A percentile compares a stretch with the other conserved stretches of the same genome.
Evolutionary conservation across 139 green algal species (phyloP).

Genomic region (Haematococcus sp.): DNA sequence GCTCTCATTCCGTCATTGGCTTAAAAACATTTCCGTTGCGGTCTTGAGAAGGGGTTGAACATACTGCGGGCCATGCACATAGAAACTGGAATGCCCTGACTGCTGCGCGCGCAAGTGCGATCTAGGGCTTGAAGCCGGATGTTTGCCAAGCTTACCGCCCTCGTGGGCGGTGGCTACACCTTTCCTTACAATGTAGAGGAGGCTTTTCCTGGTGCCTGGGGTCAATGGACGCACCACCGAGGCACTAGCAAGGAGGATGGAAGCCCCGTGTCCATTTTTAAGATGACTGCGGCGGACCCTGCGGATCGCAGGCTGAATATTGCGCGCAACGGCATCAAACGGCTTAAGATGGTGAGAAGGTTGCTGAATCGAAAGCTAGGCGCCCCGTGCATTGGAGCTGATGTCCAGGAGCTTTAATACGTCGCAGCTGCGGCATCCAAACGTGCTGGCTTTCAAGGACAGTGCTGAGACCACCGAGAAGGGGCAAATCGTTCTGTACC

Average conservation of each 20-base stretch:
- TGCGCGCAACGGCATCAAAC: conserved; percentile 78
- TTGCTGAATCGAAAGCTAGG: neutral
- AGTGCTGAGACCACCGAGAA: conserved; percentile 75
- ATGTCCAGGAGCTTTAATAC: neutral
- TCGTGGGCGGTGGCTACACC: conserved; percentile 55
- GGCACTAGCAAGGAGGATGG: conserved; percentile 68
- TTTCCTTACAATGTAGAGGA: conserved; percentile 74
- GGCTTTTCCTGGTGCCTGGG: conserved; percentile 51
- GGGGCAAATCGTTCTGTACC: conserved; percentile 63
- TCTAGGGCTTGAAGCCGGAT: conserved; percentile 53
- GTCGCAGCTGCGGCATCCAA: conserved; percentile 79
- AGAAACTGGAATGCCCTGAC: too few relatives aligned
- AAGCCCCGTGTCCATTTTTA: conserved; percentile 75
- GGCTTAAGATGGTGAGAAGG: conserved; percentile 65
- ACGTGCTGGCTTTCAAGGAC: conserved; percentile 82
- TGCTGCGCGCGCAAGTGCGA: too few relatives aligned
- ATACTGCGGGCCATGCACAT: too few relatives aligned
- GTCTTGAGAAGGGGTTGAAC: too few relatives aligned
- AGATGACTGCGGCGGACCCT: conserved; percentile 47
- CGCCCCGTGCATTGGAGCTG: neutral
- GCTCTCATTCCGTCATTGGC: too few relatives aligned
- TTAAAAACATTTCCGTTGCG: too few relatives aligned
- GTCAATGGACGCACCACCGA: conserved; percentile 69
- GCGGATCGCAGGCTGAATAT: conserved; percentile 58
- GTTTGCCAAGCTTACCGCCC: conserved; percentile 78